These are phyloP conservation scores for Aspergillus sp. DNA, from an alignment of 2,329 filamentous ascomycete species.

Conservation along the genomic window DNA sequence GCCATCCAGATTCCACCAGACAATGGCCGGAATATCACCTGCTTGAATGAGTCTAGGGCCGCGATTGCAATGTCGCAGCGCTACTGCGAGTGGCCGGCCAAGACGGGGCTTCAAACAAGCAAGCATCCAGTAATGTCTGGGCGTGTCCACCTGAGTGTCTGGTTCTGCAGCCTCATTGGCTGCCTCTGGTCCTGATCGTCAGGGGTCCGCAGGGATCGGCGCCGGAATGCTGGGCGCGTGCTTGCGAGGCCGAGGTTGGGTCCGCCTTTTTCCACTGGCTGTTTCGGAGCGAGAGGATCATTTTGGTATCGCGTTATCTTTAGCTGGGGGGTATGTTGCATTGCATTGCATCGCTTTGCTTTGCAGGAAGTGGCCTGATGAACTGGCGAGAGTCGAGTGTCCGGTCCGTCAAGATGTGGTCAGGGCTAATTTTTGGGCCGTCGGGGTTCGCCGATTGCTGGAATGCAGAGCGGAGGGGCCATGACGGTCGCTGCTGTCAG, in stretches of 20 bases:
- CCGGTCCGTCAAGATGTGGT: not conserved
- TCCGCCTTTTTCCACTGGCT: not conserved
- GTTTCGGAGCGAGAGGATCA: not conserved
- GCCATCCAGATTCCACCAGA: not conserved
- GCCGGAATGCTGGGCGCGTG: not conserved
- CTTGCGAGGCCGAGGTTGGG: not conserved
- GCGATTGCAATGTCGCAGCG: not conserved
- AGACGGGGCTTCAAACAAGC: not conserved
- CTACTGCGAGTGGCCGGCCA: slow-evolving; percentile 1
- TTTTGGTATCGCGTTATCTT: not conserved
- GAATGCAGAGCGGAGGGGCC: not conserved
- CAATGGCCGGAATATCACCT: not conserved
- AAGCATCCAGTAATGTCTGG: not conserved
- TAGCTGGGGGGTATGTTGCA: not conserved
- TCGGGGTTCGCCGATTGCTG: not conserved
- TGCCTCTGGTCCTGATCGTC: not conserved
- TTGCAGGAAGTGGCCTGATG: not conserved
- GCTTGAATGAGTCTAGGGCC: not conserved
- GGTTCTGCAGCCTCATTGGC: not conserved
- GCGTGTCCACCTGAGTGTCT: not conserved
- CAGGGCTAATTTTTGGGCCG: not conserved
- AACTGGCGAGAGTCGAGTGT: not conserved
- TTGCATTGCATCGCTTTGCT: not conserved
- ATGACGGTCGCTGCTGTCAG: not conserved
- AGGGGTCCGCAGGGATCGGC: not conserved